Evolutionary conservation across 768 basidiomycete species (phyloP).

Genomic region (Cantharellus anzutake): DNA sequence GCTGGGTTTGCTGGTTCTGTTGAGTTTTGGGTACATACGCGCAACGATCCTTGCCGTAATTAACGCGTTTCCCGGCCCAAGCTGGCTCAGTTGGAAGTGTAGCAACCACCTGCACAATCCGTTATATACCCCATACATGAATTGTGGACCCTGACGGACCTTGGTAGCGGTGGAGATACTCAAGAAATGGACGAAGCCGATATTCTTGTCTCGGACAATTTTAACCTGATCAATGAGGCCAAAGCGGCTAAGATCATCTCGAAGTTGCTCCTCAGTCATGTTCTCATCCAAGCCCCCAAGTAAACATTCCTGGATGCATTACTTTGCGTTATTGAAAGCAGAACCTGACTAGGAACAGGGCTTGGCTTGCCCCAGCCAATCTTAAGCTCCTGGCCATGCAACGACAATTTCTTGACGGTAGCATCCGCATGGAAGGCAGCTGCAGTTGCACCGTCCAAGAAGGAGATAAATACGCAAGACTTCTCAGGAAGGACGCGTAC

Average conservation of each 20-base stretch:
- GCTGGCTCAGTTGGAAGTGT: conserved; percentile 78
- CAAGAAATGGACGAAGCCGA: conserved; percentile 96
- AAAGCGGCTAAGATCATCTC: conserved; percentile 82
- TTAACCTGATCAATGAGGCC: conserved; percentile 98
- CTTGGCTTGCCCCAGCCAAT: conserved; percentile 98
- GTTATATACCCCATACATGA: too few relatives aligned
- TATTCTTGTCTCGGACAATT: conserved; percentile 98
- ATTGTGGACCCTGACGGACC: conserved; percentile 27
- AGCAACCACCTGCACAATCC: conserved; percentile 54
- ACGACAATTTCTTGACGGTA: conserved; percentile 75
- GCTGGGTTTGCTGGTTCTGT: conserved; percentile 22
- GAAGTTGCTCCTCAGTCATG: conserved; percentile 77
- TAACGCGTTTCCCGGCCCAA: conserved; percentile 93
- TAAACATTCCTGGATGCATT: conserved; percentile 95
- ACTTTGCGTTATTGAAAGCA: conserved; percentile 73
- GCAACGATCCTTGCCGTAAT: conserved; percentile 97
- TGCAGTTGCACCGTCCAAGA: conserved; percentile 83
- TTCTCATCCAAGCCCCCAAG: conserved; percentile 82
- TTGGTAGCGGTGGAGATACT: conserved; percentile 90
- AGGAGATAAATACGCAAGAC: conserved; percentile 94
- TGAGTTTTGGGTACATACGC: conserved; percentile 94
- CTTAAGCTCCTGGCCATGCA: conserved; percentile 93
- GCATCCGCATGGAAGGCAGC: conserved; percentile 97
- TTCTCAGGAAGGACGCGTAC: conserved; percentile 93
- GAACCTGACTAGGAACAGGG: conserved; percentile 70